These are phyloP conservation scores for Rhynchosporium agropyri DNA, from an alignment of 2,329 filamentous ascomycete species.

Conservation along the genomic window DNA sequence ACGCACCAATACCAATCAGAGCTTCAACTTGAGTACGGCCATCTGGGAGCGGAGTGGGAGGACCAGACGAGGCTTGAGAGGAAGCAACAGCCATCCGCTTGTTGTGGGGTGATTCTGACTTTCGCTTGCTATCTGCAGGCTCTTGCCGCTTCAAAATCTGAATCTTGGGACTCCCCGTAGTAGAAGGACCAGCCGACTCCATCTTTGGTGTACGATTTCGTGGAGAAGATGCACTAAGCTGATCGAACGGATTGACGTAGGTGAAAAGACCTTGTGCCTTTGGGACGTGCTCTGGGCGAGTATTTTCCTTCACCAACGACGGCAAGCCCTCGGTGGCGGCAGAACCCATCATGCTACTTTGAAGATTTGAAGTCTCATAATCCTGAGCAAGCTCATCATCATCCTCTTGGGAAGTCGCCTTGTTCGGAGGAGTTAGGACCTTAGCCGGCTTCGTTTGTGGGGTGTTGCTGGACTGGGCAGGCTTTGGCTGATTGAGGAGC, in stretches of 20 bases:
- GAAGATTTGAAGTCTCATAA: constrained; percentile 48
- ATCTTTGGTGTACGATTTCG: constrained; percentile 58
- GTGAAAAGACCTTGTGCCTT: constrained; percentile 55
- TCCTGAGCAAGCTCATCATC: constrained; percentile 47
- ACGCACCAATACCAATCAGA: constrained; percentile 40
- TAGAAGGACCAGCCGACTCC: constrained; percentile 37
- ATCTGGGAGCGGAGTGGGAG: constrained; percentile 39
- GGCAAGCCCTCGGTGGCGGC: constrained; percentile 31
- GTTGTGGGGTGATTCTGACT: constrained; percentile 35
- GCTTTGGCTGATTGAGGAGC: constrained; percentile 79
- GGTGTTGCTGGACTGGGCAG: constrained; percentile 55
- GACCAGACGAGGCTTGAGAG: constrained; percentile 33
- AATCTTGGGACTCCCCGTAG: constrained; percentile 44
- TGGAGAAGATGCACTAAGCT: constrained; percentile 67
- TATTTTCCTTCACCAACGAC: constrained; percentile 34
- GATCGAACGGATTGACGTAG: constrained; percentile 73
- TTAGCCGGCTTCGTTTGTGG: constrained; percentile 37
- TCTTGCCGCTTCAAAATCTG: constrained; percentile 42
- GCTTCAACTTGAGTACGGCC: constrained; percentile 45
- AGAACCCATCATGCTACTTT: constrained; percentile 42
- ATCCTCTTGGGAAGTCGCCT: constrained; percentile 42
- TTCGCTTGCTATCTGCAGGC: constrained; percentile 38
- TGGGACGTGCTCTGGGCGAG: constrained; percentile 21
- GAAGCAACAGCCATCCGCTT: constrained; percentile 38
- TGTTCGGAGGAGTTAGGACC: constrained; percentile 45